Conservation (phyloP, 1,284 basidiomycete genomes). For the Spongispora temasekensis region DNA sequence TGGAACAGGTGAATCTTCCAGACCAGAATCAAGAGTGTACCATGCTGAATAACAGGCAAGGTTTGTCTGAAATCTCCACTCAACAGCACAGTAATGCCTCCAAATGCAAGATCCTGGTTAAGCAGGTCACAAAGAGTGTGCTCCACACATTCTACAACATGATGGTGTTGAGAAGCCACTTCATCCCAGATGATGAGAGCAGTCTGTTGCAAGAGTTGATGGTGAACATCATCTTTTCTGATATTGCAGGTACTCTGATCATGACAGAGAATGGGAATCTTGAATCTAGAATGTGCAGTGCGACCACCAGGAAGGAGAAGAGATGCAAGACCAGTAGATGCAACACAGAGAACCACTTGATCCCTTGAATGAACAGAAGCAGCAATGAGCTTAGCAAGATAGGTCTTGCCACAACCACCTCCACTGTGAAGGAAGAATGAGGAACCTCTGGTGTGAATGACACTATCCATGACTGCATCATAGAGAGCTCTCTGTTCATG, state of each 20-base stretch:
- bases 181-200: too few species aligned
- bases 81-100: conserved; percentile 41
- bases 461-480: too few species aligned
- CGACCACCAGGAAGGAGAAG: conserved; percentile 14
- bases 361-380: too few species aligned
- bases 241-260: conserved; percentile 37
- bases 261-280: conserved; percentile 24
- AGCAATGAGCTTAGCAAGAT: too few species aligned
- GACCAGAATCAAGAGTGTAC: background rate
- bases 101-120: conserved; percentile 37
- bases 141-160: conserved; percentile 38
- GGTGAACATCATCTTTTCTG: conserved; percentile 21
- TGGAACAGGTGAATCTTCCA: background rate
- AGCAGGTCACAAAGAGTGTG: too few species aligned
- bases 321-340: conserved; percentile 23
- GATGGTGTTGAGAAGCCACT: conserved; percentile 26
- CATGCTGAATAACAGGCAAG: conserved; percentile 24
- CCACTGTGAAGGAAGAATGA: conserved; percentile 49
- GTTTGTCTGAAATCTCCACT: conserved; percentile 44
- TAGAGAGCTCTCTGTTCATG: conserved; percentile 8
- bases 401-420: too few species aligned
- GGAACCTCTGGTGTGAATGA: background rate
- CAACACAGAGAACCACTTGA: too few species aligned
- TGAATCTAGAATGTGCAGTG: conserved; percentile 15
- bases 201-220: conserved; percentile 2